A percentile compares a stretch with the other conserved stretches of the same genome.
Evolutionary conservation across 441 rosid genomes (phyloP).

Genomic region (Raphanus hybrid): DNA sequence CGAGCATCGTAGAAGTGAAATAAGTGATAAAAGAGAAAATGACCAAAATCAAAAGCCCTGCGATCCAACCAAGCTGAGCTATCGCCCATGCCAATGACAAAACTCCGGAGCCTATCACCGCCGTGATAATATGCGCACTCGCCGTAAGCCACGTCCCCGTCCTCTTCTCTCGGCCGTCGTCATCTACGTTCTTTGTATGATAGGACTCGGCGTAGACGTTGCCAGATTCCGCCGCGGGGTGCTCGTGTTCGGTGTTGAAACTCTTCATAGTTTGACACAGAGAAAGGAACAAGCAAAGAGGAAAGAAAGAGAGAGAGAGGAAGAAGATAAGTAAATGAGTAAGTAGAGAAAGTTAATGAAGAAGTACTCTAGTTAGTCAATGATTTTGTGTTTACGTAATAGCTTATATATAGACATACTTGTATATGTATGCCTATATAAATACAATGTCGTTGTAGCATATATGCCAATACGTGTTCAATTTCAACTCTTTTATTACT

Average conservation of each 20-base stretch:
- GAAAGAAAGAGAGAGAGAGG: neutral
- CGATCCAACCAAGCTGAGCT: conserved; percentile 10
- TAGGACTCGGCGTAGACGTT: conserved; percentile 17
- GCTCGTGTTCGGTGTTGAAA: conserved; percentile 37
- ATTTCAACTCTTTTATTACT: conserved; percentile 10
- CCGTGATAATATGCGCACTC: conserved; percentile 9
- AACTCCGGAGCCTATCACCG: conserved; percentile 10
- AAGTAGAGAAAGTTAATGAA: conserved; percentile 36
- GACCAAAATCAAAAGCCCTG: conserved; percentile 51
- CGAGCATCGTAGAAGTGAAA: conserved; percentile 54
- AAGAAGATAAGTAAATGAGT: conserved; percentile 13
- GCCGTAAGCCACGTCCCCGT: conserved; percentile 65
- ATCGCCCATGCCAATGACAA: neutral
- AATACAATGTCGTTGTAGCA: conserved; percentile 15
- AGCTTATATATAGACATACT: conserved; percentile 17
- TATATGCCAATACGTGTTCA: conserved; percentile 40
- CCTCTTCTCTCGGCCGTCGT: conserved; percentile 62
- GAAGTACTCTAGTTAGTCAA: conserved; percentile 34
- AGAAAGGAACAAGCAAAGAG: conserved; percentile 3
- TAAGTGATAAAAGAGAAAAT: conserved; percentile 57
- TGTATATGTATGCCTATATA: neutral
- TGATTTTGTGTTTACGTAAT: conserved; percentile 17
- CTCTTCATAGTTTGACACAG: conserved; percentile 31
- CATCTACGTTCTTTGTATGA: conserved; percentile 53
- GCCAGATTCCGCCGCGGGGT: conserved; percentile 34